Evolutionary conservation across 2,329 filamentous ascomycete species (phyloP).

Genomic region (Fusarium brachygibbosum): DNA sequence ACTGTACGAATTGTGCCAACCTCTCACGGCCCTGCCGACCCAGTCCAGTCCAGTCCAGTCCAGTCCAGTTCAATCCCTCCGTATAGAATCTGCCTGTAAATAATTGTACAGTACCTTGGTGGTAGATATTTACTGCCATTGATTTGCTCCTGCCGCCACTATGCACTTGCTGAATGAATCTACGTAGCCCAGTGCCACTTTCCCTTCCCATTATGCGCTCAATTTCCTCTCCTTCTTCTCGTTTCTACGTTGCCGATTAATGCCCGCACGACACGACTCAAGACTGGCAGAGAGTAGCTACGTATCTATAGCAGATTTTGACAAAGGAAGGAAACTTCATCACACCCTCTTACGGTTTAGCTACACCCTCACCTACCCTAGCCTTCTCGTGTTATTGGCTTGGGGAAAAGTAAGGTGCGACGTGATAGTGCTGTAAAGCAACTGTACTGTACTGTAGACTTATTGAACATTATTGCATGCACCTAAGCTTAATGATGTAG

Average conservation of each 20-base stretch:
- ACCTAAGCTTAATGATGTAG: slow-evolving; percentile 16
- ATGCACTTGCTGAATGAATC: slow-evolving; percentile 21
- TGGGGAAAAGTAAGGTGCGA: slow-evolving; percentile 26
- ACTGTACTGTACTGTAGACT: neutral
- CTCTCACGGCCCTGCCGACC: slow-evolving; percentile 45
- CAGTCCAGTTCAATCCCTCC: slow-evolving; percentile 13
- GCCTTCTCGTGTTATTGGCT: slow-evolving; percentile 23
- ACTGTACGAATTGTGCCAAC: slow-evolving; percentile 49
- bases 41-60: slow-evolving; percentile 4
- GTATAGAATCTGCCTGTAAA: neutral
- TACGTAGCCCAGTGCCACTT: slow-evolving; percentile 19
- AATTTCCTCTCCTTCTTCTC: slow-evolving; percentile 16
- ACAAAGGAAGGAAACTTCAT: slow-evolving; percentile 31
- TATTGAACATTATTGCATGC: slow-evolving; percentile 1
- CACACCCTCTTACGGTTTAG: slow-evolving; percentile 36
- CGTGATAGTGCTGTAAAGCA: slow-evolving; percentile 15
- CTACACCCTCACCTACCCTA: slow-evolving; percentile 39
- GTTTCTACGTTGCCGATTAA: slow-evolving; percentile 33
- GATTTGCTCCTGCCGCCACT: slow-evolving; percentile 25
- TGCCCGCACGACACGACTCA: slow-evolving; percentile 36
- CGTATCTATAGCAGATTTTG: slow-evolving; percentile 19
- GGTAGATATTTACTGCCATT: slow-evolving; percentile 20
- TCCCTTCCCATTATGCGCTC: slow-evolving; percentile 26
- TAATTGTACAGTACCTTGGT: slow-evolving; percentile 20
- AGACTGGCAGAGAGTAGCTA: slow-evolving; percentile 24